A percentile compares a stretch with the other conserved stretches of the same genome.
Conservation (phyloP, 2,329 filamentous ascomycete species). For the Ascochyta clinopodiicola region DNA sequence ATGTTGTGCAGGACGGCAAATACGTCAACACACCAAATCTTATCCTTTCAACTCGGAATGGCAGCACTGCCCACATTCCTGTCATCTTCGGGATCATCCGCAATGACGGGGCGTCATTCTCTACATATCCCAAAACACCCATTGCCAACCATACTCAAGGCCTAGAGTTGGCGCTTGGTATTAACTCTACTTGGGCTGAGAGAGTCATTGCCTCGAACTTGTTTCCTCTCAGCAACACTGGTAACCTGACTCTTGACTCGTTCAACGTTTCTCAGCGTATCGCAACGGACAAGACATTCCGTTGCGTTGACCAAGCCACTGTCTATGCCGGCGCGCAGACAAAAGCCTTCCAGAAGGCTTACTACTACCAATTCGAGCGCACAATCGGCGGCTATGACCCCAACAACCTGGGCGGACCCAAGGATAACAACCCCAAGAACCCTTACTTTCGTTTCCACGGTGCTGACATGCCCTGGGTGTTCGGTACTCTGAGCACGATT, state of each 20-base stretch:
- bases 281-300: slow-evolving; percentile 65
- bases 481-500: slow-evolving; percentile 58
- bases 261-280: slow-evolving; percentile 63
- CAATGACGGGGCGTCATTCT: slow-evolving; percentile 64
- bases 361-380: slow-evolving; percentile 67
- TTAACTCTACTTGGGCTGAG: slow-evolving; percentile 50
- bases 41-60: slow-evolving; percentile 52
- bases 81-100: slow-evolving; percentile 63
- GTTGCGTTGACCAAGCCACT: slow-evolving; percentile 66
- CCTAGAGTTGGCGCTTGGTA: slow-evolving; percentile 54
- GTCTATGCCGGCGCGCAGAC: slow-evolving; percentile 58
- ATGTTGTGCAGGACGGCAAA: slow-evolving; percentile 65
- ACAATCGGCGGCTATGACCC: slow-evolving; percentile 62
- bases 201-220: slow-evolving; percentile 50
- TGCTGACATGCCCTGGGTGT: slow-evolving; percentile 60
- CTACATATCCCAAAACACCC: slow-evolving; percentile 55
- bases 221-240: slow-evolving; percentile 58
- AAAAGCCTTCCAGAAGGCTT: slow-evolving; percentile 57
- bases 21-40: slow-evolving; percentile 61
- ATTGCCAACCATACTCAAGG: slow-evolving; percentile 53
- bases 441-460: slow-evolving; percentile 66
- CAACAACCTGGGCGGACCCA: slow-evolving; percentile 59
- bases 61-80: slow-evolving; percentile 56
- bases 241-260: slow-evolving; percentile 61
- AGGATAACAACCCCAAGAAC: slow-evolving; percentile 57